Conservation (phyloP, 2,329 filamentous ascomycete genomes). For the Pleochaeta shiraiana region DNA sequence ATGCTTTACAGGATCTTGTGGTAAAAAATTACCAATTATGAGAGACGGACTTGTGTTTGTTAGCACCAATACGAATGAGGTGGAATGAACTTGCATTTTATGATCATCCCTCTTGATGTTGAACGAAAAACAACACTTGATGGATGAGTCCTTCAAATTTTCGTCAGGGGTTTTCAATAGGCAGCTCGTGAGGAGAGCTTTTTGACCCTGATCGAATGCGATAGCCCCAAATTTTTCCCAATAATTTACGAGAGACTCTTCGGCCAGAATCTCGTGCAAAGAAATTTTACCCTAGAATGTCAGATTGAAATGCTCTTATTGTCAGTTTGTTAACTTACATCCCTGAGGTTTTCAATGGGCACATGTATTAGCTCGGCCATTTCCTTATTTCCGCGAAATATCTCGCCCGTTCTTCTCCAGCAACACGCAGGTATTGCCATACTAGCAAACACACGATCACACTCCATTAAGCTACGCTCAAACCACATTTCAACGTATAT, state of each 20-base stretch:
- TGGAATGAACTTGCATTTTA: conserved; percentile 52
- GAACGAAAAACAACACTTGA: conserved; percentile 95
- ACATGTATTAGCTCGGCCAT: conserved; percentile 96
- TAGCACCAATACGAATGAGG: conserved; percentile 4
- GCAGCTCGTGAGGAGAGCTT: conserved; percentile 87
- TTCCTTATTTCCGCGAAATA: conserved; percentile 93
- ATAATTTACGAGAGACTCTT: conserved; percentile 87
- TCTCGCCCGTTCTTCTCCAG: conserved; percentile 92
- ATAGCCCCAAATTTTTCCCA: conserved; percentile 99
- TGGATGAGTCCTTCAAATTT: conserved; percentile 44
- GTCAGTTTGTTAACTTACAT: conserved; percentile 52
- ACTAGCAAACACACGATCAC: conserved; percentile 93
- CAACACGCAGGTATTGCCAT: conserved; percentile 98
- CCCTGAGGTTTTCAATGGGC: conserved; percentile 71
- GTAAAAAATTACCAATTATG: conserved; percentile 93
- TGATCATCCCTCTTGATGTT: conserved; percentile 88
- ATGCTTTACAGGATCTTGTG: conserved; percentile 43
- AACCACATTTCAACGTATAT: conserved; percentile 99
- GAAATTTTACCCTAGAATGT: conserved; percentile 65
- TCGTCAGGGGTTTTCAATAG: conserved; percentile 64
- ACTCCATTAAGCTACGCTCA: conserved; percentile 88
- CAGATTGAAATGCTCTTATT: too few relatives aligned
- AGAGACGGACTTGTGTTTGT: conserved; percentile 47
- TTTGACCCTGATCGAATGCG: conserved; percentile 83
- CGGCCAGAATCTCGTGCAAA: conserved; percentile 85